phyloP scores from a whole-genome alignment of 2,329 filamentous ascomycete species.

The Exophiala xenobiotica region DNA sequence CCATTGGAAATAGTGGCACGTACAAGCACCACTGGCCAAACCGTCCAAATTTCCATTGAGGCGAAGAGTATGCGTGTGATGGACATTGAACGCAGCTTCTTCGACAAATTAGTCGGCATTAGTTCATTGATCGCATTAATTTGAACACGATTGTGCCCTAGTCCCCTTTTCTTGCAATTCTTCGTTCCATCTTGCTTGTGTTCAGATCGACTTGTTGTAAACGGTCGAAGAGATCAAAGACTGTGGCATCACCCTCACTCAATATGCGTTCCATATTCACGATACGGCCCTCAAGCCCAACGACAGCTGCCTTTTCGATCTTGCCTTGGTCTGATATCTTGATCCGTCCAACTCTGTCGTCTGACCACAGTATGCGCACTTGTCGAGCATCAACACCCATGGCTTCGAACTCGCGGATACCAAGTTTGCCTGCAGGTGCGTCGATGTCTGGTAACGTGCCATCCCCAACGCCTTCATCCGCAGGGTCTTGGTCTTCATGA shows the following conservation, averaged over 20 bases:
- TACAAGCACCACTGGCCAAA: too few species aligned
- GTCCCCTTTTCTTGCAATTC: too few species aligned
- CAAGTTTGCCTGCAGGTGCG: slow-evolving; percentile 29
- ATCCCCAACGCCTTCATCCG: neutral
- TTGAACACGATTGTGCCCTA: too few species aligned
- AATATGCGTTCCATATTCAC: neutral
- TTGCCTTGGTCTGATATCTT: slow-evolving; percentile 42
- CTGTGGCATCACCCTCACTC: neutral
- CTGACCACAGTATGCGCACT: slow-evolving; percentile 45
- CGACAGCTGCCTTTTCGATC: slow-evolving; percentile 44
- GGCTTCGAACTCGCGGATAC: slow-evolving; percentile 38
- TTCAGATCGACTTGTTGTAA: neutral
- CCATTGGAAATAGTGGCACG: too few species aligned
- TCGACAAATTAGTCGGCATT: too few species aligned
- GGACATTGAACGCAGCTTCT: too few species aligned
- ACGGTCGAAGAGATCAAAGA: neutral
- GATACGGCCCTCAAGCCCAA: slow-evolving; percentile 32
- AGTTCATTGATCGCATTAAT: too few species aligned
- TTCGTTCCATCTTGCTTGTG: too few species aligned
- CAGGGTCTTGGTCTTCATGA: neutral
- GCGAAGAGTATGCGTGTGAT: too few species aligned
- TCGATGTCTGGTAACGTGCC: neutral
- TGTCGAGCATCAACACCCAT: slow-evolving; percentile 43
- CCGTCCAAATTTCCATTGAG: too few species aligned
- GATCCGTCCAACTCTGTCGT: slow-evolving; percentile 45